Evolutionary conservation across 2,329 filamentous ascomycete species (phyloP).

Genomic region (Trichoderma oligosporum): DNA sequence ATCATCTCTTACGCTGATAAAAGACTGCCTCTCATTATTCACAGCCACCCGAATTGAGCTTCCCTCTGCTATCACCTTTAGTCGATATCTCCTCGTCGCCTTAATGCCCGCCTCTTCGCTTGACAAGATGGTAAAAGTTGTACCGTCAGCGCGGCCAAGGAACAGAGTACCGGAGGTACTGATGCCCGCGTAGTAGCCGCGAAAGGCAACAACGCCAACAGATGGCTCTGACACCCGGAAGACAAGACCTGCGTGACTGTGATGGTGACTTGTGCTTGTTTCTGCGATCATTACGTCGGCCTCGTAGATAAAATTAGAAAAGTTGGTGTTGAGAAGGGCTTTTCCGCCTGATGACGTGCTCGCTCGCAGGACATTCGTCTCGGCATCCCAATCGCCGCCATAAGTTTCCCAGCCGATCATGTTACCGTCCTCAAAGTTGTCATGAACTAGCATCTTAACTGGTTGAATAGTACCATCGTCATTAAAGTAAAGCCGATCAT

Average conservation of each 20-base stretch:
- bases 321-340: conserved; percentile 21
- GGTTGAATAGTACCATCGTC: conserved; percentile 40
- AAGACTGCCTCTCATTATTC: conserved; percentile 16
- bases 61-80: conserved; percentile 20
- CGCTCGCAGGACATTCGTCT: not conserved
- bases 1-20: conserved; percentile 20
- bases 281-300: conserved; percentile 10
- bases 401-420: conserved; percentile 37
- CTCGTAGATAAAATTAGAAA: conserved; percentile 20
- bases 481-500: conserved; percentile 48
- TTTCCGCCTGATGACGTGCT: conserved; percentile 11
- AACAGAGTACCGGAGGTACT: conserved; percentile 27
- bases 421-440: conserved; percentile 40
- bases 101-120: conserved; percentile 13
- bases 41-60: conserved; percentile 21
- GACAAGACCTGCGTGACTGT: conserved; percentile 33
- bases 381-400: conserved; percentile 18
- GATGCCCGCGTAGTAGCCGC: conserved; percentile 32
- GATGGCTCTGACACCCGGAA: conserved; percentile 32
- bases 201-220: conserved; percentile 16
- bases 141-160: conserved; percentile 23
- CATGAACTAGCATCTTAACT: conserved; percentile 43
- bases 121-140: conserved; percentile 18
- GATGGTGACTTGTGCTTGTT: not conserved
- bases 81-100: conserved; percentile 11